Evolutionary conservation across 2,329 filamentous ascomycete species (phyloP).

Genomic region (Helotiales sp.): DNA sequence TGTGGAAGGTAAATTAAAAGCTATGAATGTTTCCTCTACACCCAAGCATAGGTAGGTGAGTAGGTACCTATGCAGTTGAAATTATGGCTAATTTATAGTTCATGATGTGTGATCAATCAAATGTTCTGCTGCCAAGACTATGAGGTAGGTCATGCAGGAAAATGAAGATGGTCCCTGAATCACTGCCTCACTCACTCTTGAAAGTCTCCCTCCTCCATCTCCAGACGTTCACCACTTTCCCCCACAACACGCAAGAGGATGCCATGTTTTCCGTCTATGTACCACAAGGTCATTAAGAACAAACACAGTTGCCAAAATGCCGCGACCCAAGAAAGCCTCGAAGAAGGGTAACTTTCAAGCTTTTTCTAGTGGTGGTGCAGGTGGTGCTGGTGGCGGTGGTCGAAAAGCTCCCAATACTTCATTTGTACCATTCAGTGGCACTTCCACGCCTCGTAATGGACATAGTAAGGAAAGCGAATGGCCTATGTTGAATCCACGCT

Average conservation of each 20-base stretch:
- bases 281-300: neutral
- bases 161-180: neutral
- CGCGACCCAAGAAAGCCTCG: conserved; percentile 28
- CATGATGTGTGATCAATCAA: too few relatives aligned
- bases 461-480: too few relatives aligned
- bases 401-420: conserved; percentile 20
- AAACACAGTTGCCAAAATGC: conserved; percentile 23
- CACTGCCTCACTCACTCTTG: too few relatives aligned
- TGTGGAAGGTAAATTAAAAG: too few relatives aligned
- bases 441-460: conserved; percentile 22
- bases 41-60: too few relatives aligned
- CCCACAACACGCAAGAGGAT: neutral
- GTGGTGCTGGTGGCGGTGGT: conserved; percentile 20
- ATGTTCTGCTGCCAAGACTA: conserved; percentile 2
- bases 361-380: too few relatives aligned
- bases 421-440: conserved; percentile 34
- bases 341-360: conserved; percentile 26
- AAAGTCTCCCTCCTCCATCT: neutral
- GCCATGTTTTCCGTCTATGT: neutral
- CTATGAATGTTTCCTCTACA: too few relatives aligned
- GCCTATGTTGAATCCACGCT: too few relatives aligned
- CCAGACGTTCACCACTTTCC: neutral
- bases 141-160: neutral
- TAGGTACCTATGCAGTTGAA: too few relatives aligned
- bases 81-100: too few relatives aligned